A percentile compares a stretch with the other conserved stretches of the same genome.
Conservation (phyloP, 176 grass and related monocot genomes). For the Pharus latifolius region DNA sequence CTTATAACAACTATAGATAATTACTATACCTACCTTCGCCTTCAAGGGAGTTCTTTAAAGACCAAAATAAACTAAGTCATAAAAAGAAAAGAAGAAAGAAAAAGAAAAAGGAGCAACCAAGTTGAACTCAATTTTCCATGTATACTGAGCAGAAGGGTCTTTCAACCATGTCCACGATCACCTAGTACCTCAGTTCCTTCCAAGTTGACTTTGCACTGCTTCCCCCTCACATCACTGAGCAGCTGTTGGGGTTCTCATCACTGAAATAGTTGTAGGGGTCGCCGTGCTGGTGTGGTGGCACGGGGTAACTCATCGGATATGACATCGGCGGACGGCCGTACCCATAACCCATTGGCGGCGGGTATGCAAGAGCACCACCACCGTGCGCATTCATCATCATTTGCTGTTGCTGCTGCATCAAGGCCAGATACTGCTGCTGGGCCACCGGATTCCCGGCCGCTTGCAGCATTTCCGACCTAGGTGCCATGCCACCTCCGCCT, state of each 20-base stretch:
- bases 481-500: conserved; percentile 22
- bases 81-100: background rate
- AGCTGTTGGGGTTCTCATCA: conserved; percentile 70
- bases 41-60: conserved; percentile 28
- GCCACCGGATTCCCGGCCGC: conserved; percentile 31
- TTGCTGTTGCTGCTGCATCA: conserved; percentile 30
- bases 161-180: background rate
- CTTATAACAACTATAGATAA: conserved; percentile 43
- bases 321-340: conserved; percentile 37
- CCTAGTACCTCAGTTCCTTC: background rate
- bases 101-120: background rate
- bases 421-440: conserved; percentile 40
- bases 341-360: conserved; percentile 51
- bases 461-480: conserved; percentile 38
- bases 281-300: conserved; percentile 24
- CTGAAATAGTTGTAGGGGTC: conserved; percentile 62
- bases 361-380: conserved; percentile 19
- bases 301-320: conserved; percentile 17
- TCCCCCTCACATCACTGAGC: conserved; percentile 60
- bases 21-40: conserved; percentile 67
- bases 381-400: conserved; percentile 48
- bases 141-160: background rate
- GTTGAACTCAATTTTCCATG: conserved; percentile 8
- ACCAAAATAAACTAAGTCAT: conserved; percentile 5
- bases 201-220: background rate